Evolutionary conservation across 1,139 yeast species (phyloP), one percentile per base, ranked within the genome.

Genomic region (Geotrichum australiense): DNA sequence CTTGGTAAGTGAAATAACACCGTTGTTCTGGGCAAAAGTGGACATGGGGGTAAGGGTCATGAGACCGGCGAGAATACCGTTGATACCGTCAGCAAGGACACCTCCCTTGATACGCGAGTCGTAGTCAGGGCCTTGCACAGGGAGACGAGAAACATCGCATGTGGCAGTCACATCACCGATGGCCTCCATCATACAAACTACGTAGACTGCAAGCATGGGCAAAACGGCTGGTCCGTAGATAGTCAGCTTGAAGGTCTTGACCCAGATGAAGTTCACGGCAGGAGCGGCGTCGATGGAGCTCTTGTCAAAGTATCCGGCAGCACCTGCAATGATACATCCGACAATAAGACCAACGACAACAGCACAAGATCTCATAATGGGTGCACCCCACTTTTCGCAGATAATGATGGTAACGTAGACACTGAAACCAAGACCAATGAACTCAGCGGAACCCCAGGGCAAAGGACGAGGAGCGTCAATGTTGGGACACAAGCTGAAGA

Each of bases 141-240:
- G 86, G 49, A 82, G 69, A 57, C 93, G 71, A 7, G 94, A 81
- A 25, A 86, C 96, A 62, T 87, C 96, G 43, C 85, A 78, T 24
- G 95, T 84, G 22, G 96, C 96, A 29, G 95, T 85, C 53, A 86
- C 78, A 60, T 86, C 96, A 59, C 96, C 96, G 56, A 86, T 84
- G 38, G 94, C 81, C 66, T 86, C 96, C 85, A 85, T 84, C 74
- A 83, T 80, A 54, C 83, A 65, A 31, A 80, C 85, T 21, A 84
- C 68, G 58, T 79, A 86, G 42, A 85, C 83, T 1, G 94, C 91
- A 48, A 86, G 63, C 66, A 83, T 74, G 14, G 96, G 96, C 41
- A 86, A 66, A 12, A 86, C 86, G 4, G 80, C 75, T 1, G 96
- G 95, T 2, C 85, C 96, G 54, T 86, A 84, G 7, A 86, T 74